phyloP scores from a whole-genome alignment of 1,139 yeast genomes.

The Hyphopichia fennica region DNA sequence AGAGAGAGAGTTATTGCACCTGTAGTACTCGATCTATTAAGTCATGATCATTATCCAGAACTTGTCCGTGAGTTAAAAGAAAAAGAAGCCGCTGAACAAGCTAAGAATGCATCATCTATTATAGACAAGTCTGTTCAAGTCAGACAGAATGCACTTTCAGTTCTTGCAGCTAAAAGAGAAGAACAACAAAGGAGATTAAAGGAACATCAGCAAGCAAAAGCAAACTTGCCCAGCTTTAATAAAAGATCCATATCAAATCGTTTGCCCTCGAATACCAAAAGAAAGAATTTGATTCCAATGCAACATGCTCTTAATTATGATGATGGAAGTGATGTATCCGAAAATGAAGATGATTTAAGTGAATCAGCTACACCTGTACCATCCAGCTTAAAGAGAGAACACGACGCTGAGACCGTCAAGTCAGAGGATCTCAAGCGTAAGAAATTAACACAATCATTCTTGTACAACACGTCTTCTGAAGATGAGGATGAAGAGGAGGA shows the following conservation, averaged over 20 bases:
- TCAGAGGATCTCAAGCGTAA: constrained; percentile 10
- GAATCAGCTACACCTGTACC: constrained; percentile 44
- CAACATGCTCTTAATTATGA: constrained; percentile 68
- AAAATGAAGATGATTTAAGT: constrained; percentile 36
- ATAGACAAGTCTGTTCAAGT: constrained; percentile 7
- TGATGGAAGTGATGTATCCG: constrained; percentile 47
- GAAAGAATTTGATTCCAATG: constrained; percentile 55
- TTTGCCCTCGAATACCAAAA: constrained; percentile 10
- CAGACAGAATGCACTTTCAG: constrained; percentile 27
- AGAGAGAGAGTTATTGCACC: constrained; percentile 77
- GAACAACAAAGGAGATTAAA: constrained; percentile 16
- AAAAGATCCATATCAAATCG: constrained; percentile 24
- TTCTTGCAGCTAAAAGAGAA: constrained; percentile 26
- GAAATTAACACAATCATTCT: constrained; percentile 21
- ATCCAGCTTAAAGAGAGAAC: constrained; percentile 25
- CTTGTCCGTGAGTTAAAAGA: constrained; percentile 46
- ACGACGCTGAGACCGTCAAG: constrained; percentile 14
- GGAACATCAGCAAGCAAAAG: constrained; percentile 10
- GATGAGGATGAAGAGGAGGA: constrained; percentile 23
- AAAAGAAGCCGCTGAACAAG: constrained; percentile 32
- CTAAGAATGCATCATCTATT: constrained; percentile 10
- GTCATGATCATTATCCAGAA: constrained; percentile 59
- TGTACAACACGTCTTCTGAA: constrained; percentile 33
- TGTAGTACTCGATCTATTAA: constrained; percentile 59
- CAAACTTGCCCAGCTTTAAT: constrained; percentile 47